Evolutionary conservation across 371 early-diverging fungal species (phyloP), one percentile per base, ranked within the genome.

Genomic region (Mortierella sp.): DNA sequence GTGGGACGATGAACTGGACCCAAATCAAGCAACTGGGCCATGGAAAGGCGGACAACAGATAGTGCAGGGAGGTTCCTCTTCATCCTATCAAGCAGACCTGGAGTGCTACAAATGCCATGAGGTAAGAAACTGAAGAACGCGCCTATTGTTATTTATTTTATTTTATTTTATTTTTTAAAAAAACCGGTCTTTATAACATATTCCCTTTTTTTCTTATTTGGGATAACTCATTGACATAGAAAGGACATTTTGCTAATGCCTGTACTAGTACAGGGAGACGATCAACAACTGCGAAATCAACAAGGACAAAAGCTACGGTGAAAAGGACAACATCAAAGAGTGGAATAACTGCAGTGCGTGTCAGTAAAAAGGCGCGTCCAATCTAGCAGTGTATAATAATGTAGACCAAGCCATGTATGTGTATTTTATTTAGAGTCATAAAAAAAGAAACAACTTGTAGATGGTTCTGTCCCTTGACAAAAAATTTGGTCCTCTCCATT

Each of bases 1-100:
- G 56, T 89, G 91, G 91, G 84, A 68, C 22, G 90, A 89, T 57
- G 90, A 86, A 22, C 49, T 64, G 9, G 59, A 63, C 13, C 53
- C 32, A 5, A 45, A 54, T 8, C 22, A 58, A 3, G 22, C 53
- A 32, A 15, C 69, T 26, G 54, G 59, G 0, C n/a, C 66, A n/a
- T 76, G 67, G 76, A 63, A 26, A 32, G 62, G 58, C 51, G 58
- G 57, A 3, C 61, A 65, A 12, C 51, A 57, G 28, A 13, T 28
- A 37, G 49, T 53, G 51, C 60, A 47, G 17, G 17, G 53, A 29
- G 17, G 35, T 23, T 17, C 53, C 4, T 45, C 53, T 12, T 37
- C 40, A n/a, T 40, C 60, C 5, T 66, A 19, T 28, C 55, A 57
- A 55, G 57, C 71, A 1, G 72, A 67, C 5, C 15, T 28, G 57